Base-by-base conservation (phyloP, 805 yeast species). In the Candida lessepsii region DNA sequence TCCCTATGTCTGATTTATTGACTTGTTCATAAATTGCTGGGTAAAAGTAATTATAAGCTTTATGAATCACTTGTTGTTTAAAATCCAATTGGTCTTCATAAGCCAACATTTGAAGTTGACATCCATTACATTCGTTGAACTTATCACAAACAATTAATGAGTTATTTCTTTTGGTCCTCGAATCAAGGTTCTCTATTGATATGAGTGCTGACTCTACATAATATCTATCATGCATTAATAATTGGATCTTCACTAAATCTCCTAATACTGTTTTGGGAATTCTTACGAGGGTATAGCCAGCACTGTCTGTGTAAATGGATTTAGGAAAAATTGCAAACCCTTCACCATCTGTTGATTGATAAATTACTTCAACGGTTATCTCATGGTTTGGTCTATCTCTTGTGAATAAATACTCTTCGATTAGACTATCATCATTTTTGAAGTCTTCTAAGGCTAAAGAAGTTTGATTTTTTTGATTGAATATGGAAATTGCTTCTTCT, bases 221-320 rank as follows among this genome's bases (percentile, higher is more conserved):
- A 31, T 44, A 50, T 2, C 47, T 45, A 34, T 58, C 58, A 41
- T 69, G 73, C 36, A 61, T 50, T 5, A 52, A 49, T 15, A 70
- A 45, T 9, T 39, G 30, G 0, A 66, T 57, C 2, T 46, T 42
- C 1, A 65, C 71, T 25, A 45, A 44, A 40, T 71, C 75, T 2
- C 75, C 76, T 1, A 57, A 56, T 3, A 62, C 44, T 1, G 73
- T 55, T 33, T 69, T 68, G 7, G 75, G 75, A 1, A 70, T 56
- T 28, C 46, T 48, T 5, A 67, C 46, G 8, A 65, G 53, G 1
- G 62, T 55, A 38, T 35, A 58, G 6, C 21, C 13, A 9, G 13
- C 20, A 10, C 34, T 36, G 3, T 29, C 33, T 10, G 33, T 15
- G n/a, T 33, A 29, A 3, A 47, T 49, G 3, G 45, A 29, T 36